A percentile compares a stretch with the other conserved stretches of the same genome.
These are phyloP conservation scores for Microbotryomycetes sp. DNA, from an alignment of 1,284 basidiomycete genomes.

Conservation along the genomic window DNA sequence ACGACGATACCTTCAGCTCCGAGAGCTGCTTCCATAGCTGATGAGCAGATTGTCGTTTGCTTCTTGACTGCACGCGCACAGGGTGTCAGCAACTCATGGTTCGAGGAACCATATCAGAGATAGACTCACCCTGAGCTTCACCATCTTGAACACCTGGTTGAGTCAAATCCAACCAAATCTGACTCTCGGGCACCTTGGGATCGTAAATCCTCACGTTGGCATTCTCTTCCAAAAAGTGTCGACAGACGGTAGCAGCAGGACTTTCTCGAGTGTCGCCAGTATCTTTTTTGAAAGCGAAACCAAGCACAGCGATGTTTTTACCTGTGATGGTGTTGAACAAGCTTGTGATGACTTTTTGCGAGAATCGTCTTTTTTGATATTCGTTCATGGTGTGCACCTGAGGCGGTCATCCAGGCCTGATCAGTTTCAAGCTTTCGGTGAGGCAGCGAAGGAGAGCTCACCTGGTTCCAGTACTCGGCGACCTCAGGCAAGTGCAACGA, in stretches of 20 bases:
- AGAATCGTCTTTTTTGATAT: conserved; percentile 70
- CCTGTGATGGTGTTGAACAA: conserved; percentile 96
- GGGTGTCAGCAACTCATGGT: not conserved
- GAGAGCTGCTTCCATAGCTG: conserved; percentile 79
- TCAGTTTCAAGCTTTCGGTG: not conserved
- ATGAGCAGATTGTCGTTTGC: conserved; percentile 68
- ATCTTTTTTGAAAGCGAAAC: conserved; percentile 60
- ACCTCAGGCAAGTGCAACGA: conserved; percentile 91
- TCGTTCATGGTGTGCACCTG: conserved; percentile 95
- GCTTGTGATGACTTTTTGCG: conserved; percentile 42
- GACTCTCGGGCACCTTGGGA: conserved; percentile 60
- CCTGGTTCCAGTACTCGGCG: conserved; percentile 82
- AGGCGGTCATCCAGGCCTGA: conserved; percentile 37
- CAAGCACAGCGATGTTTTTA: conserved; percentile 94
- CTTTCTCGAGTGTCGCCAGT: conserved; percentile 97
- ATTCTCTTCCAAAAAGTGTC: conserved; percentile 85
- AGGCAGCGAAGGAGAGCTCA: conserved; percentile 10
- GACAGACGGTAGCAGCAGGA: conserved; percentile 88
- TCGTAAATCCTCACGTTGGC: conserved; percentile 86
- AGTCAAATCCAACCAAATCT: conserved; percentile 52
- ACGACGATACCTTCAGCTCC: conserved; percentile 80
- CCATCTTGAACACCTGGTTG: conserved; percentile 51
- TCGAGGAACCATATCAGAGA: not conserved
- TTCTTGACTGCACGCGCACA: conserved; percentile 59
- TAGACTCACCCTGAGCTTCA: conserved; percentile 42